Evolutionary conservation across 78 protist species (phyloP), one percentile per base, ranked within the genome.

Genomic region (Bigelowiella natans): DNA sequence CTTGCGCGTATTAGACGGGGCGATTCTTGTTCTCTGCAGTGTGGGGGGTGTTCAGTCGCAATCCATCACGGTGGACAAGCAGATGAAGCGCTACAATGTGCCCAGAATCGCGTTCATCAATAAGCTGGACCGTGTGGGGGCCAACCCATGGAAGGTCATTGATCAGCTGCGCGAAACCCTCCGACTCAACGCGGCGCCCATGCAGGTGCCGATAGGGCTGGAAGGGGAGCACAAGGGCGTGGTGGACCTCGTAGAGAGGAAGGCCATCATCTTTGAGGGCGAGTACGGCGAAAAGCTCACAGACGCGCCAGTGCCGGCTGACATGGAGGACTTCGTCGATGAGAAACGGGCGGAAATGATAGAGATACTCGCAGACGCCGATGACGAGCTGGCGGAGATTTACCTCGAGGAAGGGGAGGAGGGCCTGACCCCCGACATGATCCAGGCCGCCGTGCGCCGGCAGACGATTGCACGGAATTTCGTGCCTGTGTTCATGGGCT

Each of bases 31-130:
- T 11, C 86, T 98, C 91, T 96, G 98, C 94, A 96, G 95, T 86
- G 98, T 96, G 1, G 86, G 94, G 0, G 99, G 99, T 84, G 98
- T 97, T 1, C 96, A 97, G 93, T 40, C 92, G 31, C 98, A 97
- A 90, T 94, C 97, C 1, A 89, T 93, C 88, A 95, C 98, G 2
- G 98, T 96, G 83, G 97, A 96, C 83, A 87, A 96, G 34, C 92
- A 90, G 39, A 90, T 90, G 92, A 0, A 38, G 3, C 39, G 36
- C 39, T 40, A 97, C 90, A 40, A 38, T n/a, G 98, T 98, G 29
- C 99, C 99, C 7, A 92, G 97, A 86, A 39, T 98, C 36, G 89
- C 88, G 37, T 96, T 97, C 38, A 93, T 97, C 92, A 97, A 98
- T 94, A 98, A 98, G 92, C 64, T 96, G 30, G 99, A 98, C 88